Conservation (phyloP, 2,329 filamentous ascomycete species). For the Colletotrichum nymphaeae region DNA sequence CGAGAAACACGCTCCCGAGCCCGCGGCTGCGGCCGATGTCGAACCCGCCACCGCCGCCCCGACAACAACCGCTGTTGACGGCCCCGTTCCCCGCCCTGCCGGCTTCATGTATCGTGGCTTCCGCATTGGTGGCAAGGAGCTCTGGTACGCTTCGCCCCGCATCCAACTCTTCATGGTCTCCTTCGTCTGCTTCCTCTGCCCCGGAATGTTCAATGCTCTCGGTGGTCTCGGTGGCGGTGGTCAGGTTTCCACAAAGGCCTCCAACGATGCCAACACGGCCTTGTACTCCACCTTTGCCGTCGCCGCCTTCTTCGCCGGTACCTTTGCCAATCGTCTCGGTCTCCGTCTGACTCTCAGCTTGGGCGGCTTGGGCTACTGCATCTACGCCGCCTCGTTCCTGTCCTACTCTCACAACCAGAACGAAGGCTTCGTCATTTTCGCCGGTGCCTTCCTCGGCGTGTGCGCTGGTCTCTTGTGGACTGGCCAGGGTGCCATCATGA, state of each 20-base stretch:
- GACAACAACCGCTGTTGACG: conserved; percentile 32
- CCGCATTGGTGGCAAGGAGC: conserved; percentile 62
- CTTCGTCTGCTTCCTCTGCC: conserved; percentile 69
- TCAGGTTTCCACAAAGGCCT: conserved; percentile 63
- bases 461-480: conserved; percentile 87
- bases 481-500: conserved; percentile 88
- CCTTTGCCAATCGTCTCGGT: conserved; percentile 81
- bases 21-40: conserved; percentile 4
- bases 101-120: conserved; percentile 78
- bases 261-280: conserved; percentile 76
- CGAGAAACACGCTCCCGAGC: conserved; percentile 20
- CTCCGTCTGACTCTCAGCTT: conserved; percentile 75
- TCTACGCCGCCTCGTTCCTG: conserved; percentile 79
- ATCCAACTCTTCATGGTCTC: conserved; percentile 77
- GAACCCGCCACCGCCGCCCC: conserved; percentile 7
- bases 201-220: conserved; percentile 79
- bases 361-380: conserved; percentile 80
- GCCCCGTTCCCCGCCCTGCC: conserved; percentile 49
- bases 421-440: conserved; percentile 79
- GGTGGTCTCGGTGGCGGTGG: conserved; percentile 74
- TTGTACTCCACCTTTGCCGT: conserved; percentile 79
- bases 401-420: conserved; percentile 76
- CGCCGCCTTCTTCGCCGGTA: conserved; percentile 78
- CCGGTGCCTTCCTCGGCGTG: conserved; percentile 80
- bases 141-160: conserved; percentile 81